Evolutionary conservation across 2,329 filamentous ascomycete genomes (phyloP).

Genomic region (Cladophialophora exuberans): DNA sequence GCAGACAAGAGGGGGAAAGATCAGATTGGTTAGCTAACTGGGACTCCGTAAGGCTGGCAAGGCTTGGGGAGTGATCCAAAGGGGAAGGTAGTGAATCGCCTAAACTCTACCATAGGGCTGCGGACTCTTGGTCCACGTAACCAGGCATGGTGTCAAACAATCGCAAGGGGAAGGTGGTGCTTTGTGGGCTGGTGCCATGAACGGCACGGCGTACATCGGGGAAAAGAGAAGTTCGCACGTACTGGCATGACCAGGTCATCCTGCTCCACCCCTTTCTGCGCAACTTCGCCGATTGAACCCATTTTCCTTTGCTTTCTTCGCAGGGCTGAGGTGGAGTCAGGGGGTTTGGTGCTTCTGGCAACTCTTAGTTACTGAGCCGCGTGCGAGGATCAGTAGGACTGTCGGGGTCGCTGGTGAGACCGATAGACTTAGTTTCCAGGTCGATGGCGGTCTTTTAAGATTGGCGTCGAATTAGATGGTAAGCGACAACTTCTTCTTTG

Average conservation of each 20-base stretch:
- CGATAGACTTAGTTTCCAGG: no score
- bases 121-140: neutral
- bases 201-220: neutral
- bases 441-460: no score
- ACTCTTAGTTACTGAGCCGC: neutral
- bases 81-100: conserved; percentile 7
- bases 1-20: neutral
- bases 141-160: no score
- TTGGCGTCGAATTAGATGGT: no score
- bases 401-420: no score
- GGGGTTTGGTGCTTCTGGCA: neutral
- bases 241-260: conserved; percentile 50
- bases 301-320: no score
- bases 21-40: no score
- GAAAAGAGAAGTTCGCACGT: no score
- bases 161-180: neutral
- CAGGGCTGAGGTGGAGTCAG: conserved; percentile 23
- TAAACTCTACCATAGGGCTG: neutral
- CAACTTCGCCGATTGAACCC: conserved; percentile 18
- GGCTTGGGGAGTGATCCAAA: conserved; percentile 1
- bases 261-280: conserved; percentile 42
- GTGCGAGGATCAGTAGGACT: no score
- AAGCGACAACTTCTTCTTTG: no score
- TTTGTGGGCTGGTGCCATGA: neutral
- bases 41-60: no score